Conservation (phyloP, 2,329 filamentous ascomycete species). For the Sporothrix brunneoviolacea region DNA sequence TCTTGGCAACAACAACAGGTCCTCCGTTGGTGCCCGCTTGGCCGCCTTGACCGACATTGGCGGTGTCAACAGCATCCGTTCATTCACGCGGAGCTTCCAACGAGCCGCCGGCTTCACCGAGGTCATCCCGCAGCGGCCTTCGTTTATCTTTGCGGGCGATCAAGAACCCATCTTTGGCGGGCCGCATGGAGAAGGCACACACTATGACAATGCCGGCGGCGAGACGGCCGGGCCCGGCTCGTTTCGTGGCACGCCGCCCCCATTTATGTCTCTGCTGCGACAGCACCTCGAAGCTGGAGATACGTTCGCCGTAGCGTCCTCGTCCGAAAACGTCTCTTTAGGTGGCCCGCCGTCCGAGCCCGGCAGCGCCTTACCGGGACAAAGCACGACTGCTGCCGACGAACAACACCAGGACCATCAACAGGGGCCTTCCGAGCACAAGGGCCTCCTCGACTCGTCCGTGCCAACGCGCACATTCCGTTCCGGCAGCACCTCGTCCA, state of each 20-base stretch:
- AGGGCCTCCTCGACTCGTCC: constrained; percentile 29
- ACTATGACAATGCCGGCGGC: constrained; percentile 35
- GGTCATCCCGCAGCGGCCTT: constrained; percentile 71
- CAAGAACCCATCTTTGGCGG: constrained; percentile 36
- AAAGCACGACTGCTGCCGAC: constrained; percentile 23
- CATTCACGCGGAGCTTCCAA: constrained; percentile 88
- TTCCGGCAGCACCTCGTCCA: constrained; percentile 34
- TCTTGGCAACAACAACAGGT: too few species aligned
- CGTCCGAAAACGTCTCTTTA: constrained; percentile 12
- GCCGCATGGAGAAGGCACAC: constrained; percentile 20
- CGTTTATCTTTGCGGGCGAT: constrained; percentile 61
- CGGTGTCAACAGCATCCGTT: constrained; percentile 88
- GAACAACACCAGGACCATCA: constrained; percentile 3
- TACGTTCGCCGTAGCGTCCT: constrained; percentile 13
- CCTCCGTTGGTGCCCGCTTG: constrained; percentile 50
- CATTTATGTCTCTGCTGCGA: constrained; percentile 39
- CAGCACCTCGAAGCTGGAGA: constrained; percentile 42
- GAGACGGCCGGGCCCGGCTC: constrained; percentile 30
- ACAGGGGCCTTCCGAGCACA: constrained; percentile 33
- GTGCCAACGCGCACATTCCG: constrained; percentile 31
- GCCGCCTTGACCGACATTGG: constrained; percentile 63
- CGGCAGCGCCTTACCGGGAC: constrained; percentile 21
- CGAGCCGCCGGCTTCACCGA: constrained; percentile 83
- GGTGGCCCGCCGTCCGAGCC: constrained; percentile 1
- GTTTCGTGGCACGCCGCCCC: constrained; percentile 16